These are phyloP conservation scores for Mariannaea sp. DNA, from an alignment of 2,329 filamentous ascomycete species.

Conservation along the genomic window DNA sequence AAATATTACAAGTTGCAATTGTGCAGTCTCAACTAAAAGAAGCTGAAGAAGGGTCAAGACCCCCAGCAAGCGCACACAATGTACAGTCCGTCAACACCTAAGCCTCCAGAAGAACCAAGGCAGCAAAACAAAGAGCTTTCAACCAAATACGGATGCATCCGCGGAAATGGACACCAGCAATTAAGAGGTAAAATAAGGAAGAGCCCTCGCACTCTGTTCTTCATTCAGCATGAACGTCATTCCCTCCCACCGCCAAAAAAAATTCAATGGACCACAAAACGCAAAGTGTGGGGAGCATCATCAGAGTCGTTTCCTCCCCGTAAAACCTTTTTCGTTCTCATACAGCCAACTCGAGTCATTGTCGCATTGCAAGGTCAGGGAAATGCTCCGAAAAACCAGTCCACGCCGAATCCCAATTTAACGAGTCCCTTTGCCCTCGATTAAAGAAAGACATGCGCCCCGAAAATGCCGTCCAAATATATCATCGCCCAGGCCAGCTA, in stretches of 20 bases:
- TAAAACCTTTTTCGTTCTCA: constrained; percentile 30
- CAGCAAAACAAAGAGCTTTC: constrained; percentile 30
- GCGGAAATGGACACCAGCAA: constrained; percentile 28
- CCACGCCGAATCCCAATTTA: constrained; percentile 35
- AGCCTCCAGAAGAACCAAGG: constrained; percentile 30
- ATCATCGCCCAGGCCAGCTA: constrained; percentile 35
- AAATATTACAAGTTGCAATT: constrained; percentile 29
- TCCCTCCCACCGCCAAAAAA: constrained; percentile 6
- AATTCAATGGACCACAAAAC: not conserved
- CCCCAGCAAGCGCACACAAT: constrained; percentile 31
- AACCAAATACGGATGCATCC: constrained; percentile 21
- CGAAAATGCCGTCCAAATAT: constrained; percentile 37
- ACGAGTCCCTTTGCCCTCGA: constrained; percentile 32
- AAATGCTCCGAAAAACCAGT: constrained; percentile 36
- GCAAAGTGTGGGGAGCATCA: constrained; percentile 7
- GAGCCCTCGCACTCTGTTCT: constrained; percentile 8
- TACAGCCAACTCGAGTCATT: constrained; percentile 34
- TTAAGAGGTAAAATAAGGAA: constrained; percentile 25
- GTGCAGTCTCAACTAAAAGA: constrained; percentile 32
- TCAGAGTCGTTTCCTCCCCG: constrained; percentile 21
- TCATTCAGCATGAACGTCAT: constrained; percentile 2
- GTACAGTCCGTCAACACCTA: constrained; percentile 38
- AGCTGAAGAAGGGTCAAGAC: constrained; percentile 17
- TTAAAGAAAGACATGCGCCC: constrained; percentile 36
- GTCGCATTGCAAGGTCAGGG: constrained; percentile 34